Evolutionary conservation across 2,329 filamentous ascomycete species (phyloP).

Genomic region (Calonectria leucothoes): DNA sequence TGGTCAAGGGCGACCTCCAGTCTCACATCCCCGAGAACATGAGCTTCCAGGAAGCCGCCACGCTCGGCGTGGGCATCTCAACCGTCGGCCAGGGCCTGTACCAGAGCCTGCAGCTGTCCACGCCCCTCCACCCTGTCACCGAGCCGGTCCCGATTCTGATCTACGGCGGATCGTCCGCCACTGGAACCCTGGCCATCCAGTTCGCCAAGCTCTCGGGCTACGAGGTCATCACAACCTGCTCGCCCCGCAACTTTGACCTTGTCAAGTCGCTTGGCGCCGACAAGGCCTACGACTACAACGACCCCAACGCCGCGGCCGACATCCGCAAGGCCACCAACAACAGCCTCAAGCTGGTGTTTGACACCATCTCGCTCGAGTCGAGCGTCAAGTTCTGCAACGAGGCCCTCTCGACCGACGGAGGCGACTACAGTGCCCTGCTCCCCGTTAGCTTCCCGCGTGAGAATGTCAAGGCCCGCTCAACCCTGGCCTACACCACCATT

Average conservation of each 20-base stretch:
- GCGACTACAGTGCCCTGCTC: constrained; percentile 55
- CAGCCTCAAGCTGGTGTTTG: not conserved
- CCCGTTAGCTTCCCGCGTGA: constrained; percentile 46
- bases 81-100: constrained; percentile 61
- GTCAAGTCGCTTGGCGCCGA: constrained; percentile 24
- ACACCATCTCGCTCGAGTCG: constrained; percentile 14
- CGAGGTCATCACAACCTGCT: constrained; percentile 1
- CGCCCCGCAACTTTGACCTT: constrained; percentile 17
- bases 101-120: constrained; percentile 49
- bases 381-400: constrained; percentile 44
- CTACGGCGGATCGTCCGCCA: constrained; percentile 20
- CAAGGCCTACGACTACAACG: constrained; percentile 18
- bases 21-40: constrained; percentile 55
- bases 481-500: constrained; percentile 54
- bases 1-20: constrained; percentile 53
- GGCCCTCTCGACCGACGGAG: constrained; percentile 45
- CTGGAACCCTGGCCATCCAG: constrained; percentile 12
- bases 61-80: constrained; percentile 55
- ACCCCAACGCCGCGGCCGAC: not conserved
- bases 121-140: not conserved
- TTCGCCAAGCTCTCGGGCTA: constrained; percentile 14
- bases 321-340: constrained; percentile 9
- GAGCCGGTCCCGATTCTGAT: constrained; percentile 3
- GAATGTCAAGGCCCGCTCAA: constrained; percentile 50
- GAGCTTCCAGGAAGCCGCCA: constrained; percentile 58